Evolutionary conservation across 108 stramenopile genomes (phyloP), one percentile per base, ranked within the genome.

Genomic region (Skeletonema costatum): DNA sequence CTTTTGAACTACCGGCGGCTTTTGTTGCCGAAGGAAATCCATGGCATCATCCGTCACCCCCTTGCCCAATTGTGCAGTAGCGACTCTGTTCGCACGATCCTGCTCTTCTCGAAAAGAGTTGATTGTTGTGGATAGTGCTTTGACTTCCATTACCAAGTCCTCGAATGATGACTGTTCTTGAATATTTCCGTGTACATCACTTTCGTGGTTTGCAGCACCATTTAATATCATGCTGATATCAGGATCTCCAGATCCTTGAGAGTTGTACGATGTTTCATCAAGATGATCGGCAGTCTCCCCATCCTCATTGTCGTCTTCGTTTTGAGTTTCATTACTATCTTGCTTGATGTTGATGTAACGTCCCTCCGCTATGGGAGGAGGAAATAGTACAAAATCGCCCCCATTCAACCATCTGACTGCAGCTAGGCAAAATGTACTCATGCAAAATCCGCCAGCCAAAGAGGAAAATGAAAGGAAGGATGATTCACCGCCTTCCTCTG

Each of bases 371-470:
- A 42, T 44, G 5, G 92, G 87, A 39, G 88, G 86, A 30, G 94
- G 94, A 65, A 91, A 87, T 29, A 95, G 30, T 10, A 80, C 75
- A 78, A 95, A 95, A 60, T 91, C 92, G 13, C 91, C 94, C 25
- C 94, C 94, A 78, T 95, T 95, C 66, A 95, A 71, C 94, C 94
- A 95, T 68, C 94, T 89, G 0, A 88, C 51, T 8, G 92, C 89
- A 13, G 94, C 94, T 30, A 85, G 60, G 33, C 75, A 70, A 30
- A 81, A 67, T 32, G 77, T 61, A 29, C 84, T 80, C 14, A 81
- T 30, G 14, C 69, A 75, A 35, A 75, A 75, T 32, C 83, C 83
- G 25, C 79, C 79, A 7, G 44, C 78, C 79, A 67, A 75, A n/a
- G 78, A 16, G 21, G 74, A 39, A 38, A 79, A 29, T 35, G 71